Evolutionary conservation across 2,329 filamentous ascomycete genomes (phyloP), one percentile per base, ranked within the genome.

Genomic region (Ophioceras dolichostomum): DNA sequence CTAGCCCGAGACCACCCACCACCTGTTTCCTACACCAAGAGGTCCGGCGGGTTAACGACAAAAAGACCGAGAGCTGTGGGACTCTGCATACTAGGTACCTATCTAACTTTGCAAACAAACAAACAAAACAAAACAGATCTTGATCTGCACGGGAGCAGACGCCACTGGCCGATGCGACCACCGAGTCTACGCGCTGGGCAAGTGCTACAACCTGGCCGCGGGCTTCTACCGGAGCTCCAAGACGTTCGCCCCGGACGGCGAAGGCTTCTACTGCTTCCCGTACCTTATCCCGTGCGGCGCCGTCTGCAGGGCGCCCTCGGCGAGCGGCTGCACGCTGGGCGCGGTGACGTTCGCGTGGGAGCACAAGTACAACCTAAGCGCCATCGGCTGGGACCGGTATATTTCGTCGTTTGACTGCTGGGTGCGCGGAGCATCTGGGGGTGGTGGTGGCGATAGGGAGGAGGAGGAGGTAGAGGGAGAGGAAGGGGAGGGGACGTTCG

Each of bases 271-370:
- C 43, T 73, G 68, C 55, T 67, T 54, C 48, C 68, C 66, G 3
- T 61, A 59, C 41, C 49, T 58, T 7, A 46, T 48, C 37, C 39
- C 49, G 18, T 73, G 69, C 48, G 53, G 53, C 24, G 54, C 50
- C 17, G 54, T 61, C 41, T 73, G 68, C 58, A 63, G 37, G 4
- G 69, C 67, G 33, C 67, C 67, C 3, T 64, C 61, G 32, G n/a
- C n/a, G n/a, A n/a, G n/a, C n/a, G 69, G 68, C 26, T 73, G 69
- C 54, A 71, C 68, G 0, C 59, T 68, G 41, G 69, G 68, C 26
- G 47, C 57, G 7, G 56, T 73, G 34, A 58, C 60, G 45, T 70
- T 61, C 44, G 45, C 51, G 43, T 66, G 62, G 47, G 47, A 54
- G 39, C 39, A 67, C 56, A 70, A 69, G 53, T 64, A 56, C 49